Evolutionary conservation across 169 alveolate species (phyloP), one percentile per base, ranked within the genome.

Genomic region (Blepharisma undulans): DNA sequence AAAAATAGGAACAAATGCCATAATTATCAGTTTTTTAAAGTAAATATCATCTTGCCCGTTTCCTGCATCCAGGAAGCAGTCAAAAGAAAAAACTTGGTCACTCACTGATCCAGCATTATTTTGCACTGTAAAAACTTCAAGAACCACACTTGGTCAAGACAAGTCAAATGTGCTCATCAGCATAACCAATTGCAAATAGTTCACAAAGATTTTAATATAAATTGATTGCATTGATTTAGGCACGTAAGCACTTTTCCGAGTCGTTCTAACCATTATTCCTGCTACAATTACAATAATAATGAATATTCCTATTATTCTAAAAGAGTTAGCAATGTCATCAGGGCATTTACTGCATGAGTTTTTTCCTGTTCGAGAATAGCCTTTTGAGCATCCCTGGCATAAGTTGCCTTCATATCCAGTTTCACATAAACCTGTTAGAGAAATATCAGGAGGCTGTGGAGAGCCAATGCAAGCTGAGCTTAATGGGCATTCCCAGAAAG

Each of bases 111-210:
- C 92, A 8, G 48, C 76, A 19, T 90, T 72, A 30, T 30, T 76
- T 72, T 91, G 33, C 8, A 80, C 93, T 78, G 90, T 21, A 14
- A 80, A 25, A 36, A 82, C 4, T 19, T 74, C 76, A 21, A 88
- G 32, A 12, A 92, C 48, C 7, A 66, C 25, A 18, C 48, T 18
- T 12, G 96, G 96, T 92, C 94, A 94, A 21, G 81, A 74, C 29
- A 91, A 88, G 21, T 94, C 89, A 33, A 94, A 92, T 22, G 93
- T 78, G 1, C 95, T 88, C 6, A 92, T 87, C 0, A 94, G 91
- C 21, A 90, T 25, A 12, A 94, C 76, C 48, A 94, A 72, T 80
- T 94, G 91, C 8, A 94, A 33, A 81, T 94, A 94, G 32, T 84
- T 14, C 0, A 19, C 61, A 2, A 22, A 89, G 7, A 71, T 82